A percentile compares a stretch with the other conserved stretches of the same genome.
Evolutionary conservation across 441 rosid species (phyloP).

Genomic region (Eutrema salsugineum): DNA sequence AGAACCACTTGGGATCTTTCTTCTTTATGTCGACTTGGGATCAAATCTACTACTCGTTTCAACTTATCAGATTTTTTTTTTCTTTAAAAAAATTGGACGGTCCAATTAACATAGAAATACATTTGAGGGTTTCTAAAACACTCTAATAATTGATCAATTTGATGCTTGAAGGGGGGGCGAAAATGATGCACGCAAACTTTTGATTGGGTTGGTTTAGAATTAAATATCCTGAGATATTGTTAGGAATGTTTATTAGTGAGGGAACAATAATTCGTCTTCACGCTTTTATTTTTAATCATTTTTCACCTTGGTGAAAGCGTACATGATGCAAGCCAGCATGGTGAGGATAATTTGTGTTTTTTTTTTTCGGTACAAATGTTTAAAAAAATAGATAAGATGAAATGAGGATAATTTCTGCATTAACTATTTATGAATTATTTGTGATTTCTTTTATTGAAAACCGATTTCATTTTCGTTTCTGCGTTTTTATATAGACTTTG

Average conservation of each 20-base stretch:
- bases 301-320: background rate
- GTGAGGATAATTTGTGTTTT: too few species aligned
- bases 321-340: too few species aligned
- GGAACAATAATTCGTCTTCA: slow-evolving; percentile 12
- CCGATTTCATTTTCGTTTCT: too few species aligned
- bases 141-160: slow-evolving; percentile 14
- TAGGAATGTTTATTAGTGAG: slow-evolving; percentile 13
- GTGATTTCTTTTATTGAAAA: too few species aligned
- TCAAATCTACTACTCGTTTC: slow-evolving; percentile 9
- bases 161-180: slow-evolving; percentile 6
- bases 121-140: background rate
- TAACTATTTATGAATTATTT: too few species aligned
- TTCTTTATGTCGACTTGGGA: slow-evolving; percentile 23
- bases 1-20: slow-evolving; percentile 24
- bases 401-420: too few species aligned
- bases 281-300: background rate
- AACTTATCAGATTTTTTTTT: background rate
- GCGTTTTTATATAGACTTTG: too few species aligned
- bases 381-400: too few species aligned
- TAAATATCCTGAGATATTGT: slow-evolving; percentile 7
- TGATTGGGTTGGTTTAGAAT: slow-evolving; percentile 25
- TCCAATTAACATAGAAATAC: background rate
- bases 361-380: too few species aligned
- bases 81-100: slow-evolving; percentile 7
- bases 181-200: slow-evolving; percentile 16